Conservation (phyloP, 2,329 filamentous ascomycete genomes). For the Aspergillus ochraceus region DNA sequence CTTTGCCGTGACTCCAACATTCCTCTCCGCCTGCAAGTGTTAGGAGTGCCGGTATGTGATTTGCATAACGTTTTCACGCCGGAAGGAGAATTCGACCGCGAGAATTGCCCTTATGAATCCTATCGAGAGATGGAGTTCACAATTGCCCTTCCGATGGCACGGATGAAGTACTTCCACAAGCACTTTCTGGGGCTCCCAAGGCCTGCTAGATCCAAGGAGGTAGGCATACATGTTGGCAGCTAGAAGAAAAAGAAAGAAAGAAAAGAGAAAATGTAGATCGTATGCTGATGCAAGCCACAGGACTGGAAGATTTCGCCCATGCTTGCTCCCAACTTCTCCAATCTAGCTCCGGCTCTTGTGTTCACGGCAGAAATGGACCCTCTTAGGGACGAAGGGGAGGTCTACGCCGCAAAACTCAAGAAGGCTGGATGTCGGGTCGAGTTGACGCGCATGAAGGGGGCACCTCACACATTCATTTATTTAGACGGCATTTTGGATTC, state of each 20-base stretch:
- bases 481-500: conserved; percentile 34
- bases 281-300: conserved; percentile 16
- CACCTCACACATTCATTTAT: conserved; percentile 34
- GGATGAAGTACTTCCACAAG: conserved; percentile 43
- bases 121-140: conserved; percentile 42
- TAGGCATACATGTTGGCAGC: conserved; percentile 18
- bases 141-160: conserved; percentile 33
- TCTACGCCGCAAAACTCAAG: conserved; percentile 39
- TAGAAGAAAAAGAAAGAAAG: not conserved
- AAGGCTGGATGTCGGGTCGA: conserved; percentile 36
- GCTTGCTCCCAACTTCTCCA: conserved; percentile 34
- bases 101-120: conserved; percentile 39
- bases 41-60: conserved; percentile 40
- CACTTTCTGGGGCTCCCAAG: conserved; percentile 40
- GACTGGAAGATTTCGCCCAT: conserved; percentile 47
- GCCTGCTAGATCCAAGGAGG: conserved; percentile 34
- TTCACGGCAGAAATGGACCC: conserved; percentile 44
- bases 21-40: conserved; percentile 37
- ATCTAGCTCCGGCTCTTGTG: conserved; percentile 41
- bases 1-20: conserved; percentile 39
- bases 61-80: conserved; percentile 37
- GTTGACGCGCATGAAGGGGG: conserved; percentile 30
- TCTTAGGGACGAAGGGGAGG: conserved; percentile 43
- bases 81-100: conserved; percentile 34
- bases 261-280: not conserved